Evolutionary conservation across 2,329 filamentous ascomycete species (phyloP), one percentile per base, ranked within the genome.

Genomic region (Exophiala calicioides): DNA sequence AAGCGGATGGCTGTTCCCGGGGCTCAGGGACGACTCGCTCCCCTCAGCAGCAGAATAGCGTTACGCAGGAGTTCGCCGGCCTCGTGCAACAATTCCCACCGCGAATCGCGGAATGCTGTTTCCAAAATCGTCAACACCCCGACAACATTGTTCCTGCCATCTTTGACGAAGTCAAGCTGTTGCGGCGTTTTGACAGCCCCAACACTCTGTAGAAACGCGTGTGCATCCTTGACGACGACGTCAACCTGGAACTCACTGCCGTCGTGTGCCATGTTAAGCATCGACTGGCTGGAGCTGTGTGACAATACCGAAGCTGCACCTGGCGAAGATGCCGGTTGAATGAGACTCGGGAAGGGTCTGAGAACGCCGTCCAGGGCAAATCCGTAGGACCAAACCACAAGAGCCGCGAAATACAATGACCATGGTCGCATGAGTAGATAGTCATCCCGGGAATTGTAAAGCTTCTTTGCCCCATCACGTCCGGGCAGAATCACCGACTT

Each of bases 341-440:
- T 34, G 15, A 49, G 38, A 23, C 42, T 65, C 8, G 68, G 58
- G 3, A 70, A 64, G 3, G 67, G 68, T 5, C 76, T 70, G 44
- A 87, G 80, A 0, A 88, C 79, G 0, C 91, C 91, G 58, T 97
- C 91, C 19, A 94, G 72, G 0, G 91, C 90, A 63, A 84, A 95
- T 2, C 90, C 91, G 60, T 96, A 97, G 47, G 82, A 88, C 91
- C 91, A 97, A 1, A 97, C 87, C 16, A 95, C 88, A 10, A 97
- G 76, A 0, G 84, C 84, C 1, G 93, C 88, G 63, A 95, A 94
- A 68, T 96, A 98, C 40, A 97, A 74, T 10, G 95, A 88, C 91
- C 93, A 97, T 0, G 91, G 88, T n/a, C 93, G 78, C 62, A 97
- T 94, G 50, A 97, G 77, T 2, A 96, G 76, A 42, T 90, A 85